Conservation (phyloP, 805 yeast species). For the Candida wancherniae region DNA sequence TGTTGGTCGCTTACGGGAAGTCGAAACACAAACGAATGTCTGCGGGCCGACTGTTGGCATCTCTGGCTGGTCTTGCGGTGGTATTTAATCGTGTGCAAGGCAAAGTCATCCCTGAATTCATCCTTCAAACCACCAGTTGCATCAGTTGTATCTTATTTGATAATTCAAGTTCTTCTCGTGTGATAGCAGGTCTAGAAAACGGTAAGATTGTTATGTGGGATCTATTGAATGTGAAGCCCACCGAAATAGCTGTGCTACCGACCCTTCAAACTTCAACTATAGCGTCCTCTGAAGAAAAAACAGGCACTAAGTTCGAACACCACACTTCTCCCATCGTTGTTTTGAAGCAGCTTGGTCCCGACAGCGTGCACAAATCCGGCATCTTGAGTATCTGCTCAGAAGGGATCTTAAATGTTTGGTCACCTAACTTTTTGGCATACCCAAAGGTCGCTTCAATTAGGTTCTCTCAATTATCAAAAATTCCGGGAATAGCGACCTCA, state of each 20-base stretch:
- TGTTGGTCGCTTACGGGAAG: slow-evolving; percentile 14
- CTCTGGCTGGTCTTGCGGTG: slow-evolving; percentile 23
- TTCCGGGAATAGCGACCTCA: slow-evolving; percentile 2
- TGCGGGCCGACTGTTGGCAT: slow-evolving; percentile 2
- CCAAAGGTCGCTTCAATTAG: slow-evolving; percentile 14
- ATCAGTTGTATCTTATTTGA: slow-evolving; percentile 40
- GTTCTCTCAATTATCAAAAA: slow-evolving; percentile 1
- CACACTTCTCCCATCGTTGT: slow-evolving; percentile 14
- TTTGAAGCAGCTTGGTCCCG: slow-evolving; percentile 9
- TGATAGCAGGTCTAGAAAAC: slow-evolving; percentile 46
- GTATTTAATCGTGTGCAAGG: slow-evolving; percentile 29
- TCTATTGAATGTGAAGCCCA: slow-evolving; percentile 17
- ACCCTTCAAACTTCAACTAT: slow-evolving; percentile 16
- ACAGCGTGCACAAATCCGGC: slow-evolving; percentile 8
- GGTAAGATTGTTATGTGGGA: slow-evolving; percentile 55
- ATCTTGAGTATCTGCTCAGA: slow-evolving; percentile 13
- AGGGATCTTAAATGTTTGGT: slow-evolving; percentile 19
- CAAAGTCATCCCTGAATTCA: slow-evolving; percentile 30
- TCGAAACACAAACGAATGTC: neutral
- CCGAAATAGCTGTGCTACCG: slow-evolving; percentile 15
- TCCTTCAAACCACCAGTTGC: slow-evolving; percentile 37
- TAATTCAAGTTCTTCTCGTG: slow-evolving; percentile 28
- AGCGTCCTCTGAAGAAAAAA: slow-evolving; percentile 4
- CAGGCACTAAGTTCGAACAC: slow-evolving; percentile 6
- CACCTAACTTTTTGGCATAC: slow-evolving; percentile 17